Percentiles rank a stretch among this genome's conserved stretches.
These are phyloP conservation scores for Nothophoma quercina DNA, from an alignment of 2,329 filamentous ascomycete genomes.

Conservation along the genomic window DNA sequence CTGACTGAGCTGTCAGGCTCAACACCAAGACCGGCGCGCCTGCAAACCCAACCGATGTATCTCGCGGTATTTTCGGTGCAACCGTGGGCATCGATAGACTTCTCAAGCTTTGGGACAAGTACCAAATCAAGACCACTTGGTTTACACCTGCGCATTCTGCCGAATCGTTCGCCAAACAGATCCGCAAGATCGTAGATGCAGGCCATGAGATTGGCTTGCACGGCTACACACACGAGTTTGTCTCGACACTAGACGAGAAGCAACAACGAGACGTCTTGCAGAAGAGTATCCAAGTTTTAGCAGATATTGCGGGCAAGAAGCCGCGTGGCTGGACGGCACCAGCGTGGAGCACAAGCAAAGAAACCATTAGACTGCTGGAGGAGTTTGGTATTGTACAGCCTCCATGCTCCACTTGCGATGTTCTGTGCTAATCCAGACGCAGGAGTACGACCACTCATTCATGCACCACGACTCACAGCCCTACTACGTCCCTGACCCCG, in stretches of 20 bases:
- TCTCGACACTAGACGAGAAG: slow-evolving; percentile 50
- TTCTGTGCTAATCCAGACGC: not conserved
- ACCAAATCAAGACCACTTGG: slow-evolving; percentile 54
- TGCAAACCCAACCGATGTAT: slow-evolving; percentile 51
- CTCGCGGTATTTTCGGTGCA: slow-evolving; percentile 51
- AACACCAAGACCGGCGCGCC: slow-evolving; percentile 50
- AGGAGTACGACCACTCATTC: slow-evolving; percentile 61
- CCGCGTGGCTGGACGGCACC: slow-evolving; percentile 56
- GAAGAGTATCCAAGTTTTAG: slow-evolving; percentile 51
- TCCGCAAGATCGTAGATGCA: slow-evolving; percentile 54
- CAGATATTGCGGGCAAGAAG: slow-evolving; percentile 49
- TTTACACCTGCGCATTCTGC: slow-evolving; percentile 55
- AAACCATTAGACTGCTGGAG: slow-evolving; percentile 52
- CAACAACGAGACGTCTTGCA: slow-evolving; percentile 51
- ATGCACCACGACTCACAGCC: slow-evolving; percentile 59
- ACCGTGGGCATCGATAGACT: slow-evolving; percentile 52
- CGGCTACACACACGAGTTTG: slow-evolving; percentile 52
- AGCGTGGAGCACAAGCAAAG: slow-evolving; percentile 50
- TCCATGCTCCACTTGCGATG: not conserved
- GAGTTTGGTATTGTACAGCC: slow-evolving; percentile 49
- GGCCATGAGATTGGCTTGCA: slow-evolving; percentile 55
- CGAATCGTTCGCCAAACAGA: slow-evolving; percentile 58
- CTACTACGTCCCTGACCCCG: slow-evolving; percentile 44
- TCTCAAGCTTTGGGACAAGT: slow-evolving; percentile 51
- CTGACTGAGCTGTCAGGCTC: slow-evolving; percentile 35